These are phyloP conservation scores for Ophiocordyceps camponoti-rufipedis DNA, from an alignment of 2,329 filamentous ascomycete species.

Conservation along the genomic window DNA sequence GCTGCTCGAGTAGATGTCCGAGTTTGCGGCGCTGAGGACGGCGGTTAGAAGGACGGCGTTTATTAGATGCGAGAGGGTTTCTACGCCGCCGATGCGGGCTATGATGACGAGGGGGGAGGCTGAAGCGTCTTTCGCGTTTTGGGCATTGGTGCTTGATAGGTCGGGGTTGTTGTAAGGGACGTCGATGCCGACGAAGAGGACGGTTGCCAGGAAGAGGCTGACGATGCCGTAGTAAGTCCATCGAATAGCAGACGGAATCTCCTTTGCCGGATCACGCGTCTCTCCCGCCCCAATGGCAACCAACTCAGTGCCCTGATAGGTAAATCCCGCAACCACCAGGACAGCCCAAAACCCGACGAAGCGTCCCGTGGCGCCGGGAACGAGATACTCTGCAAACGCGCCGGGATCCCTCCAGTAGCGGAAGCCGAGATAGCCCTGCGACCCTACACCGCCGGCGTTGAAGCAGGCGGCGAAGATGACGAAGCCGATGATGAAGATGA, in stretches of 20 bases:
- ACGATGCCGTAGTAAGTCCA: slow-evolving; percentile 64
- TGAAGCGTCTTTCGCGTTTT: slow-evolving; percentile 28
- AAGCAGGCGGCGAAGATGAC: slow-evolving; percentile 61
- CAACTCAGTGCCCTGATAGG: slow-evolving; percentile 56
- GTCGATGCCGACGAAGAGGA: slow-evolving; percentile 56
- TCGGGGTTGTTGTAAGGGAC: slow-evolving; percentile 42
- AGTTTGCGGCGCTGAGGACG: slow-evolving; percentile 62
- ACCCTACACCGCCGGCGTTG: slow-evolving; percentile 46
- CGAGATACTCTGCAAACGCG: slow-evolving; percentile 43
- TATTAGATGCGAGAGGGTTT: slow-evolving; percentile 48
- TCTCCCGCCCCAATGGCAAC: slow-evolving; percentile 67
- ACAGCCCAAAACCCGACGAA: slow-evolving; percentile 56
- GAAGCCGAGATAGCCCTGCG: slow-evolving; percentile 58
- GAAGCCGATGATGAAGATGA: slow-evolving; percentile 56
- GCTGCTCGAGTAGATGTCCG: slow-evolving; percentile 56
- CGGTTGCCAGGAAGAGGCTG: slow-evolving; percentile 42
- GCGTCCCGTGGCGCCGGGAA: slow-evolving; percentile 43
- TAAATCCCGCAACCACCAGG: slow-evolving; percentile 50
- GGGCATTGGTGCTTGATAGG: slow-evolving; percentile 28
- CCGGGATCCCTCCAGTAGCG: slow-evolving; percentile 52
- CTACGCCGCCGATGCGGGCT: slow-evolving; percentile 41
- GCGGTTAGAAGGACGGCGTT: slow-evolving; percentile 64
- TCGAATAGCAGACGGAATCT: slow-evolving; percentile 53
- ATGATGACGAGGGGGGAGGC: slow-evolving; percentile 49
- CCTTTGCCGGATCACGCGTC: slow-evolving; percentile 52